A percentile compares a stretch with the other conserved stretches of the same genome.
Conservation (phyloP, 345 rosid species). For the Ceriops tagal region DNA sequence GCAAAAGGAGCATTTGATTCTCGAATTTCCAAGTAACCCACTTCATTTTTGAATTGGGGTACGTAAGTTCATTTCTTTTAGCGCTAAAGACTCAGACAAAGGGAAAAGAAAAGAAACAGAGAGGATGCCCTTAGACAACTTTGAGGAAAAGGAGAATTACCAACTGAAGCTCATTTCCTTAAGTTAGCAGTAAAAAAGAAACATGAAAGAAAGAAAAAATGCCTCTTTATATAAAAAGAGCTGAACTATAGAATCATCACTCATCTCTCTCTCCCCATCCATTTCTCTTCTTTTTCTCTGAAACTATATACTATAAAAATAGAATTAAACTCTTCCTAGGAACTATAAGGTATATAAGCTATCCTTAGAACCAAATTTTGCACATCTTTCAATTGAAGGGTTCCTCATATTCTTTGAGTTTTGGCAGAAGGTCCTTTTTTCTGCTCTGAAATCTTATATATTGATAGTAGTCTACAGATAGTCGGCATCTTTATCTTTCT, state of each 20-base stretch:
- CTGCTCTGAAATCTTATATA: conserved; percentile 2
- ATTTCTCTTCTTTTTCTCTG: background rate
- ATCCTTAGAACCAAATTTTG: conserved; percentile 26
- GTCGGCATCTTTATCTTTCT: background rate
- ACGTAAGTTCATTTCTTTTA: background rate
- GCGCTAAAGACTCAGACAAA: background rate
- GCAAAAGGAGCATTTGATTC: background rate
- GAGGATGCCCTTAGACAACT: too few relatives aligned
- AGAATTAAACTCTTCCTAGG: conserved; percentile 15
- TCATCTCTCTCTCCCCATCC: conserved; percentile 3
- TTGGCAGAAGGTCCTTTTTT: background rate
- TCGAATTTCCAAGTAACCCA: conserved; percentile 14
- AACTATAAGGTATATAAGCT: conserved; percentile 42
- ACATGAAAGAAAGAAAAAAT: conserved; percentile 15
- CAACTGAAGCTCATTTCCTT: background rate
- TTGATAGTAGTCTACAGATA: background rate
- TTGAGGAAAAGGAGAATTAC: too few relatives aligned
- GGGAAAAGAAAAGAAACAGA: too few relatives aligned
- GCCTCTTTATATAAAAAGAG: conserved; percentile 38
- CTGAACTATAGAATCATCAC: conserved; percentile 31
- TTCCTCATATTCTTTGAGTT: conserved; percentile 1
- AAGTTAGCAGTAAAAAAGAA: conserved; percentile 4
- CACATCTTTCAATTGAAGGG: conserved; percentile 23
- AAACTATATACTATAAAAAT: conserved; percentile 2
- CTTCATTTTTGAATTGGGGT: conserved; percentile 8